phyloP scores from a whole-genome alignment of 495 filamentous ascomycete genomes.

The Podospora bellae-mahoneyi region DNA sequence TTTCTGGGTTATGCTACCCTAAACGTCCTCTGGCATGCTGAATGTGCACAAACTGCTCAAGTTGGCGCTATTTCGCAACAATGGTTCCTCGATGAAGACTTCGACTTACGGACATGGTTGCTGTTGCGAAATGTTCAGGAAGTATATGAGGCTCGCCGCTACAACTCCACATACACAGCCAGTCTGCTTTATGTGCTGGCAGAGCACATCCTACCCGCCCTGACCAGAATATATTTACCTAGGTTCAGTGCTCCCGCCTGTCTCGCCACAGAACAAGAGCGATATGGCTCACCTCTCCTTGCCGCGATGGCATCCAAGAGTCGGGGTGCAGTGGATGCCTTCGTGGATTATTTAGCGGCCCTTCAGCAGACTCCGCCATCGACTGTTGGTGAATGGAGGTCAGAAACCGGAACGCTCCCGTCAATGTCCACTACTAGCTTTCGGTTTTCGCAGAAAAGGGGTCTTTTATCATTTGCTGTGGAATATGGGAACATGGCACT shows the following conservation, averaged over 20 bases:
- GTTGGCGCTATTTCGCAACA: slow-evolving; percentile 33
- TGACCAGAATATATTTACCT: slow-evolving; percentile 34
- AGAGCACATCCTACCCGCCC: slow-evolving; percentile 37
- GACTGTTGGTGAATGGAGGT: neutral
- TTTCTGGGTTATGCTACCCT: slow-evolving; percentile 19
- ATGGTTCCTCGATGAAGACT: slow-evolving; percentile 37
- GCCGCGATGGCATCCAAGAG: slow-evolving; percentile 39
- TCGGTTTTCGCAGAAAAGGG: neutral
- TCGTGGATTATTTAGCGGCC: slow-evolving; percentile 27
- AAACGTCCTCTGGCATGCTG: slow-evolving; percentile 22
- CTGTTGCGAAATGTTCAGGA: slow-evolving; percentile 34
- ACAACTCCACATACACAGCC: slow-evolving; percentile 26
- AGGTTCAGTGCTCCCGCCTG: slow-evolving; percentile 7
- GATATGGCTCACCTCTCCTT: slow-evolving; percentile 44
- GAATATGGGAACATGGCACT: neutral
- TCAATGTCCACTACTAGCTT: neutral
- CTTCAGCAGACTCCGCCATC: neutral
- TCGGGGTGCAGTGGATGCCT: slow-evolving; percentile 24
- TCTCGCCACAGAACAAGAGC: slow-evolving; percentile 35
- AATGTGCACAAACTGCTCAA: slow-evolving; percentile 26
- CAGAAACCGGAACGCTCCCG: neutral
- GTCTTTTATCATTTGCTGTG: neutral
- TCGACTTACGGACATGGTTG: slow-evolving; percentile 34
- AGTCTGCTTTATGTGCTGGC: slow-evolving; percentile 50
- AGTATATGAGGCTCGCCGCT: slow-evolving; percentile 22